These are phyloP conservation scores for Glutinoglossum americanum DNA, from an alignment of 495 filamentous ascomycete genomes.

Conservation along the genomic window DNA sequence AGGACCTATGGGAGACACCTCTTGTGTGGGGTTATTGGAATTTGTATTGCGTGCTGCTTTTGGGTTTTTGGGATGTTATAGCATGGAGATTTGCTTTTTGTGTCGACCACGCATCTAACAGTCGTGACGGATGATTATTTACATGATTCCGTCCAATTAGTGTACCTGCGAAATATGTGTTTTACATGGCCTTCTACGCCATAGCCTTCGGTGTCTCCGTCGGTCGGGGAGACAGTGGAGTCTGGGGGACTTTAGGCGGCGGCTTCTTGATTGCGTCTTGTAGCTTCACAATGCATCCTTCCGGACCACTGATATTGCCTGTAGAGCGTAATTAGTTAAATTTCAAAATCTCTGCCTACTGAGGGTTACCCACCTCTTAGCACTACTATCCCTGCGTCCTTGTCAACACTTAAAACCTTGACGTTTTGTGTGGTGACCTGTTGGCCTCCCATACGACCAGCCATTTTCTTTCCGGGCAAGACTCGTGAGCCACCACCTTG, in stretches of 20 bases:
- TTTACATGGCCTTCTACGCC: not conserved
- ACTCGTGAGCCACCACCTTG: conserved; percentile 87
- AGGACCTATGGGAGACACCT: not conserved
- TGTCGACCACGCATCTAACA: not conserved
- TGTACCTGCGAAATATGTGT: not conserved
- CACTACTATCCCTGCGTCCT: conserved; percentile 65
- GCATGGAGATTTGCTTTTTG: not conserved
- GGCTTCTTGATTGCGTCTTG: conserved; percentile 86
- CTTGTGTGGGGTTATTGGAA: no score
- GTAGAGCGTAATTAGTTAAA: conserved; percentile 8
- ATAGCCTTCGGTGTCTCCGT: not conserved
- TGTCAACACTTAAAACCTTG: conserved; percentile 69
- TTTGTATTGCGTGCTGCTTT: not conserved
- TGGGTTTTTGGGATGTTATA: not conserved
- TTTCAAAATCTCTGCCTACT: not conserved
- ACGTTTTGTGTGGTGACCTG: conserved; percentile 75
- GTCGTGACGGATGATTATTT: not conserved
- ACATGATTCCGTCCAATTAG: not conserved
- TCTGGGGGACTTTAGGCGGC: conserved; percentile 31
- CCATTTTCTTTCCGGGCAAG: conserved; percentile 90
- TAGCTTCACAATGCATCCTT: conserved; percentile 59
- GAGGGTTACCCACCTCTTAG: conserved; percentile 40
- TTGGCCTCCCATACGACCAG: conserved; percentile 79
- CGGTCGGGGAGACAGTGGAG: not conserved
- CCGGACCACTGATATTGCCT: conserved; percentile 66